Conservation (phyloP, 2,329 filamentous ascomycete species). For the Neophaeococcomyces mojaviensis region DNA sequence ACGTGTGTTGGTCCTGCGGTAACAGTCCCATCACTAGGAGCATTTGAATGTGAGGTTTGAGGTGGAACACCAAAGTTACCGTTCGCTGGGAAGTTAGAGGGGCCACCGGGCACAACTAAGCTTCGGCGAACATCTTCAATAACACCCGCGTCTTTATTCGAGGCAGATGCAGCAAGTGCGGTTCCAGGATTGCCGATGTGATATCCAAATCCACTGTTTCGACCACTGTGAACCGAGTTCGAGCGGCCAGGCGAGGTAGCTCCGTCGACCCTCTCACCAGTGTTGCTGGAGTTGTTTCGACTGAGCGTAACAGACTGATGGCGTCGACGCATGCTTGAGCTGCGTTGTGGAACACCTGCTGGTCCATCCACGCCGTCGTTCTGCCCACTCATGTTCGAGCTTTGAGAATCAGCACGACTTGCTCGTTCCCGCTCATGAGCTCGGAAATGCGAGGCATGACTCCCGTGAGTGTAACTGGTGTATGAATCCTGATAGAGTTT, state of each 20-base stretch:
- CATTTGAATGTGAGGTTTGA: neutral
- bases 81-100: conserved; percentile 18
- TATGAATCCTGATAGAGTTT: conserved; percentile 52
- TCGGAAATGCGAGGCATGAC: conserved; percentile 16
- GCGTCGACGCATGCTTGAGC: conserved; percentile 26
- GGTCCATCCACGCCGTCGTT: conserved; percentile 13
- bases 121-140: conserved; percentile 6
- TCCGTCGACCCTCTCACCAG: conserved; percentile 35
- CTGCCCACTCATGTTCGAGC: conserved; percentile 15
- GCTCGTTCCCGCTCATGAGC: conserved; percentile 11
- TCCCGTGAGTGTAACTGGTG: conserved; percentile 9
- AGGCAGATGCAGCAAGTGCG: neutral
- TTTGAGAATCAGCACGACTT: conserved; percentile 17
- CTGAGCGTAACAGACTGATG: conserved; percentile 47
- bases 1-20: neutral
- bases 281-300: conserved; percentile 47
- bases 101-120: conserved; percentile 19
- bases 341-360: conserved; percentile 22
- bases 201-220: conserved; percentile 4
- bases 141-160: neutral
- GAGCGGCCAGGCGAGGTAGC: neutral
- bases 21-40: neutral
- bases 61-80: conserved; percentile 20
- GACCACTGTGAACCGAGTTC: neutral
- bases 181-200: conserved; percentile 5